Base-by-base conservation (phyloP, 2,329 filamentous ascomycete species). In the Arthrinium puccinioides region DNA sequence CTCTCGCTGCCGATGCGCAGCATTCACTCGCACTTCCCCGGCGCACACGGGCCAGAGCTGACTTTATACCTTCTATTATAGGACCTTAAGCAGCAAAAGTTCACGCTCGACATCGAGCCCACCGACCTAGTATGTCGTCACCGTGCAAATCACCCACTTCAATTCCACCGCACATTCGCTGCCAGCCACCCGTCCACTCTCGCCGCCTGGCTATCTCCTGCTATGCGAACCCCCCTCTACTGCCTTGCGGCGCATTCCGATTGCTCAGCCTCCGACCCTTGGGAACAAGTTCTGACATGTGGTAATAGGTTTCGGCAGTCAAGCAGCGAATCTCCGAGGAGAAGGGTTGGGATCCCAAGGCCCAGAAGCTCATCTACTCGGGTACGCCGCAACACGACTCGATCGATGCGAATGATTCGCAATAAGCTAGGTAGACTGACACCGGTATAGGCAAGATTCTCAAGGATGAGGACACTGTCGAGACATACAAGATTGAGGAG, bases 51-150 rank as follows among this genome's bases (percentile, higher is more conserved):
- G n/a, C n/a, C n/a, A n/a, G n/a, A n/a, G n/a, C n/a, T n/a, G n/a
- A n/a, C n/a, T n/a, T n/a, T n/a, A n/a, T n/a, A n/a, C n/a, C n/a
- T 19, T 14, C 21, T 33, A 16, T 33, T 41, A 39, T 49, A 96
- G 89, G 92, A 98, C 71, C 76, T 98, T 57, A 97, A 96, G 74
- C 92, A 97, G 67, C 86, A 96, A 64, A 96, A 96, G 73, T 98
- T 98, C 69, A 81, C 82, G 57, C 84, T 98, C 71, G 90, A 97
- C 52, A 87, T 88, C 57, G 89, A 97, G 64, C 87, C 89, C 46
- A 82, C 84, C 48, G 89, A 96, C 61, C 85, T 87, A 62, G 89
- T 96, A 82, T 55, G 84, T 62, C 54, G 50, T 55, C 60, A 57
- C 59, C 44, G 49, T 44, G 42, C 48, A 45, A 38, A 43, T 39